Conservation (phyloP, 73 alveolate genomes). For the Paramecium biaurelia region DNA sequence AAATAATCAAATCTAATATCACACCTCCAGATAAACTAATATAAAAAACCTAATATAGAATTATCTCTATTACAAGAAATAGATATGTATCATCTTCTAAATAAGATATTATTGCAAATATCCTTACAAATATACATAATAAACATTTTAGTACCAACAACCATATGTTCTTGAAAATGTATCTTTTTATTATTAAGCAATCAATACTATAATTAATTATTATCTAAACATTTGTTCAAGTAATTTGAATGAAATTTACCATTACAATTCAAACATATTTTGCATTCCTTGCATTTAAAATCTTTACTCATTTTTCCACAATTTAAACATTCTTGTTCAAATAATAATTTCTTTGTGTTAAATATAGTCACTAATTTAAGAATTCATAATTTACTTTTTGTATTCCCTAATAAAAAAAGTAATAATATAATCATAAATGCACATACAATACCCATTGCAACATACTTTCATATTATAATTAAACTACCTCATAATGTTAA, state of each 20-base stretch:
- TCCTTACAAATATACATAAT: background rate
- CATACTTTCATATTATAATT: background rate
- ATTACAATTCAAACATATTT: background rate
- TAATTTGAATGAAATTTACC: background rate
- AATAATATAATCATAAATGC: background rate
- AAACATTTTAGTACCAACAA: background rate
- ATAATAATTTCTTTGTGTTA: background rate
- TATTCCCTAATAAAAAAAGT: background rate
- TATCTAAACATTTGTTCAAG: background rate
- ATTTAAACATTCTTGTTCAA: background rate
- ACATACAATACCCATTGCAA: background rate
- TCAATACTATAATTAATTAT: background rate
- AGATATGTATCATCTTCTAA: background rate
- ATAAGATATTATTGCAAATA: background rate
- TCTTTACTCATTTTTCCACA: background rate
- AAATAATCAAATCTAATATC: background rate
- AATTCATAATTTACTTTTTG: background rate
- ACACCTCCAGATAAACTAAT: background rate
- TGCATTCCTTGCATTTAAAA: background rate
- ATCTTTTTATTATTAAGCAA: background rate
- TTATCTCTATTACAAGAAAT: background rate
- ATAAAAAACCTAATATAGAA: background rate
- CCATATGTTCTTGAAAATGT: background rate
- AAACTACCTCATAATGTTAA: background rate
- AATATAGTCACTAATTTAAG: background rate